Conservation (phyloP, 495 filamentous ascomycete genomes). For the Darksidea phi region DNA sequence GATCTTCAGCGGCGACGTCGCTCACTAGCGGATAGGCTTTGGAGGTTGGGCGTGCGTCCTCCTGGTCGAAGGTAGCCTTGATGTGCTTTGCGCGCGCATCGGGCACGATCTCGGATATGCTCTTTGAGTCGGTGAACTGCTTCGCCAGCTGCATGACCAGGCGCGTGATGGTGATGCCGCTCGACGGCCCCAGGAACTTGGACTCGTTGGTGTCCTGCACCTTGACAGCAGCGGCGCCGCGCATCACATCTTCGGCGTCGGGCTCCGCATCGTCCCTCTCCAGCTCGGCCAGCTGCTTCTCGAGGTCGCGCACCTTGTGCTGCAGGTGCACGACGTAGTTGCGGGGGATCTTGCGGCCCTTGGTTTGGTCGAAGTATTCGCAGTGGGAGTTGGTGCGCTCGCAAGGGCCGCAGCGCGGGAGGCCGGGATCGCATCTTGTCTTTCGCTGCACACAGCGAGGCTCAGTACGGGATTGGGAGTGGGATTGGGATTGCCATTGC, state of each 20-base stretch:
- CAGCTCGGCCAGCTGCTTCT: slow-evolving; percentile 65
- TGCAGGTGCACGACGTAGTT: slow-evolving; percentile 86
- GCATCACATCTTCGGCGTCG: slow-evolving; percentile 73
- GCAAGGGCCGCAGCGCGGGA: slow-evolving; percentile 89
- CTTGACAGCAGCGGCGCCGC: slow-evolving; percentile 75
- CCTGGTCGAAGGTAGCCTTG: slow-evolving; percentile 55
- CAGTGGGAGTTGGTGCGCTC: slow-evolving; percentile 84
- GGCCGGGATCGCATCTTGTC: slow-evolving; percentile 86
- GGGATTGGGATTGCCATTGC: too few species aligned
- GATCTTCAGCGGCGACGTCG: slow-evolving; percentile 62
- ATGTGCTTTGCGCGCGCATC: slow-evolving; percentile 61
- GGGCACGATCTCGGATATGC: slow-evolving; percentile 83
- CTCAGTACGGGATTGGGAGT: neutral
- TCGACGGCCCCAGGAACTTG: slow-evolving; percentile 85
- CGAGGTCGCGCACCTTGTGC: slow-evolving; percentile 72
- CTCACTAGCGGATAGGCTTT: slow-evolving; percentile 79
- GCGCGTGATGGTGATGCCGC: slow-evolving; percentile 89
- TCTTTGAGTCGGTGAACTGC: slow-evolving; percentile 76
- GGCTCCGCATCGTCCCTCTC: slow-evolving; percentile 65
- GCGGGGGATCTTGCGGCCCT: slow-evolving; percentile 72
- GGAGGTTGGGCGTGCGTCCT: slow-evolving; percentile 60
- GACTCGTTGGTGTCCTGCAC: slow-evolving; percentile 79
- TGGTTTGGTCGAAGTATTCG: slow-evolving; percentile 88
- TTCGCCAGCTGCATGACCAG: slow-evolving; percentile 94
- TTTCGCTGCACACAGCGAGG: slow-evolving; percentile 65